These are phyloP conservation scores for Umbelopsis ramanniana DNA, from an alignment of 192 early-diverging fungal genomes.

Conservation along the genomic window DNA sequence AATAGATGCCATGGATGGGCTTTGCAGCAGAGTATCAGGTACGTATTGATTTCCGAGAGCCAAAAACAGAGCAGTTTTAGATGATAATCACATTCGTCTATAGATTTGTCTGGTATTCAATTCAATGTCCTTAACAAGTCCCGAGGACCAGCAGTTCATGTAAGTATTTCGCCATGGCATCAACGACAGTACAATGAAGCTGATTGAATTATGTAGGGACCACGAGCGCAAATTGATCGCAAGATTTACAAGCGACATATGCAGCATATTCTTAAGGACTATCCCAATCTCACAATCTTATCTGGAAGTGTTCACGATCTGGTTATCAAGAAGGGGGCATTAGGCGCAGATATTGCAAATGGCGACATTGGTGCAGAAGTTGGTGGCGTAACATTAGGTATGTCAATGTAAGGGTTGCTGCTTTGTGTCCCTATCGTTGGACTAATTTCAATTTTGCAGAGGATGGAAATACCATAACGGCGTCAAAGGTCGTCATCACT, in stretches of 20 bases:
- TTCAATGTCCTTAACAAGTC: slow-evolving; percentile 82
- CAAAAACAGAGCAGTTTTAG: not conserved
- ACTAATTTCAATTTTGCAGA: slow-evolving; percentile 35
- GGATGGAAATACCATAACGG: slow-evolving; percentile 64
- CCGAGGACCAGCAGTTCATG: slow-evolving; percentile 82
- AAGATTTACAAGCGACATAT: slow-evolving; percentile 78
- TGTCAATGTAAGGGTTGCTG: not conserved
- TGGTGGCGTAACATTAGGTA: slow-evolving; percentile 67
- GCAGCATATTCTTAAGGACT: slow-evolving; percentile 62
- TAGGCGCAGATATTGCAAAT: not conserved
- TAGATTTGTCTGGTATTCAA: slow-evolving; percentile 78
- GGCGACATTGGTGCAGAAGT: slow-evolving; percentile 41
- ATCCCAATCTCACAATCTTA: slow-evolving; percentile 71
- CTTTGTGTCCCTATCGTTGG: not conserved
- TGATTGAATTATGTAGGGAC: slow-evolving; percentile 51
- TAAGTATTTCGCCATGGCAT: slow-evolving; percentile 23
- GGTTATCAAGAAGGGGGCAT: slow-evolving; percentile 51
- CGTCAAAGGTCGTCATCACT: slow-evolving; percentile 76
- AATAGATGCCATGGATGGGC: slow-evolving; percentile 82
- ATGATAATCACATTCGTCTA: not conserved
- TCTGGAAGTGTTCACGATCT: slow-evolving; percentile 76
- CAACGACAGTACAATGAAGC: not conserved
- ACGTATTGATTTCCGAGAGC: not conserved
- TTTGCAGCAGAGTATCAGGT: slow-evolving; percentile 77
- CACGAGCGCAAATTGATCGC: slow-evolving; percentile 82